Conservation (phyloP, 371 early-diverging fungal species). For the Saksenaea vasiformis region DNA sequence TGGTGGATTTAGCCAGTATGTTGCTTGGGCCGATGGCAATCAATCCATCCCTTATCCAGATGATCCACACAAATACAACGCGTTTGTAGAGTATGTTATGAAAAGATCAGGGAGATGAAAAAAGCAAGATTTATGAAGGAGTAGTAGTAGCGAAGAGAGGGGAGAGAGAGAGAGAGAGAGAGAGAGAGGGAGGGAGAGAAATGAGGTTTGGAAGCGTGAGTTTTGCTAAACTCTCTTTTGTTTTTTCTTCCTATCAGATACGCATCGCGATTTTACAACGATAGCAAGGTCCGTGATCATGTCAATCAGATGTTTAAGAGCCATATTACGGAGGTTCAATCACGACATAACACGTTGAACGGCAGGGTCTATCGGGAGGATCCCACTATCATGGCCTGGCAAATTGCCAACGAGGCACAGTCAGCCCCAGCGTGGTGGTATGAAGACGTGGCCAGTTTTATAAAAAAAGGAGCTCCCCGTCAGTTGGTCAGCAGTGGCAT, state of each 20-base stretch:
- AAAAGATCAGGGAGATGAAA: background rate
- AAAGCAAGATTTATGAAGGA: too few species aligned
- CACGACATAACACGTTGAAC: slow-evolving; percentile 36
- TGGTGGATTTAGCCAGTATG: slow-evolving; percentile 65
- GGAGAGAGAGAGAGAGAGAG: background rate
- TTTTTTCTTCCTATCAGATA: background rate
- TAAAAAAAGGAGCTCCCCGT: slow-evolving; percentile 46
- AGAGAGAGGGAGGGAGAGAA: background rate
- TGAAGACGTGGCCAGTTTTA: slow-evolving; percentile 42
- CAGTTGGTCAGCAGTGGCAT: slow-evolving; percentile 59
- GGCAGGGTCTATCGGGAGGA: slow-evolving; percentile 41
- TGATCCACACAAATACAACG: slow-evolving; percentile 16
- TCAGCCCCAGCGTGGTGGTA: slow-evolving; percentile 48
- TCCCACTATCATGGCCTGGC: slow-evolving; percentile 50
- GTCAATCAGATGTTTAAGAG: slow-evolving; percentile 34
- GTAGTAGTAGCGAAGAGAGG: background rate
- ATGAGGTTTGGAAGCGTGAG: background rate
- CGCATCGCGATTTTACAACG: slow-evolving; percentile 43
- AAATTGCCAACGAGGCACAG: slow-evolving; percentile 50
- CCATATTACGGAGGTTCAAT: slow-evolving; percentile 34
- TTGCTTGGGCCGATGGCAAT: slow-evolving; percentile 47
- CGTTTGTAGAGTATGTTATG: slow-evolving; percentile 22
- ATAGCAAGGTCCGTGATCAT: slow-evolving; percentile 17
- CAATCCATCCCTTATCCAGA: slow-evolving; percentile 51
- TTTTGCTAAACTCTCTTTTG: background rate